phyloP scores from a whole-genome alignment of 2,329 filamentous ascomycete genomes.

The Trichoderma afroharzianum region DNA sequence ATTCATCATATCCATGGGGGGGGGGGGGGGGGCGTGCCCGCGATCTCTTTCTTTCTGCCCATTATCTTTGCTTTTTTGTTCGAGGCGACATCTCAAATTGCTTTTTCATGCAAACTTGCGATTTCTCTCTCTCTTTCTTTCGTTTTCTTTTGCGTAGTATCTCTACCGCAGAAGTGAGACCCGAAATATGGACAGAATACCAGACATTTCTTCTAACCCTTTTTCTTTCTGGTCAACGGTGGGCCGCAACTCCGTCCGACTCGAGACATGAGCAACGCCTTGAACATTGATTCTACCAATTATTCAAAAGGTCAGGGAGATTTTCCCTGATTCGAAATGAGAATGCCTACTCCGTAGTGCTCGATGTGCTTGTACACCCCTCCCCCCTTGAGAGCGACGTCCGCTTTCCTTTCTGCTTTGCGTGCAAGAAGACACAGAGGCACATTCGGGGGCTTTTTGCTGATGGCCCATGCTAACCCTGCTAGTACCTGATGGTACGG shows the following conservation, averaged over 20 bases:
- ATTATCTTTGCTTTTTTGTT: neutral
- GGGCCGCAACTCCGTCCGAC: conserved; percentile 2
- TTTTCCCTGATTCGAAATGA: conserved; percentile 3
- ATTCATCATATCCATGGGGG: conserved; percentile 1
- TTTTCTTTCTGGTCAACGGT: neutral
- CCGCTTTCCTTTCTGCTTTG: conserved; percentile 1
- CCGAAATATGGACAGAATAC: neutral
- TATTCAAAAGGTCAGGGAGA: neutral
- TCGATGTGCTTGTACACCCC: conserved; percentile 1
- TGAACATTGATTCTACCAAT: neutral
- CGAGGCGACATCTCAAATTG: neutral
- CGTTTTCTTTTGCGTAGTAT: neutral
- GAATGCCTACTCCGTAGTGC: neutral
- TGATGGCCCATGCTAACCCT: conserved; percentile 17
- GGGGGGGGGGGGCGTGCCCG: conserved; percentile 4
- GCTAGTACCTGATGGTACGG: conserved; percentile 10
- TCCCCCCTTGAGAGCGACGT: neutral
- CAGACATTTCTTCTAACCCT: neutral
- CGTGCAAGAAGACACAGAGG: neutral
- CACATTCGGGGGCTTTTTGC: conserved; percentile 18
- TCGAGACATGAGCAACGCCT: conserved; percentile 14
- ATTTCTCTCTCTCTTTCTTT: neutral
- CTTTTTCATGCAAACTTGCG: conserved; percentile 3
- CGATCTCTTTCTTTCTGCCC: neutral
- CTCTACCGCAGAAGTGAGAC: neutral